These are phyloP conservation scores for Zygnema cylindricum DNA, from an alignment of 139 green algal species.

Conservation along the genomic window DNA sequence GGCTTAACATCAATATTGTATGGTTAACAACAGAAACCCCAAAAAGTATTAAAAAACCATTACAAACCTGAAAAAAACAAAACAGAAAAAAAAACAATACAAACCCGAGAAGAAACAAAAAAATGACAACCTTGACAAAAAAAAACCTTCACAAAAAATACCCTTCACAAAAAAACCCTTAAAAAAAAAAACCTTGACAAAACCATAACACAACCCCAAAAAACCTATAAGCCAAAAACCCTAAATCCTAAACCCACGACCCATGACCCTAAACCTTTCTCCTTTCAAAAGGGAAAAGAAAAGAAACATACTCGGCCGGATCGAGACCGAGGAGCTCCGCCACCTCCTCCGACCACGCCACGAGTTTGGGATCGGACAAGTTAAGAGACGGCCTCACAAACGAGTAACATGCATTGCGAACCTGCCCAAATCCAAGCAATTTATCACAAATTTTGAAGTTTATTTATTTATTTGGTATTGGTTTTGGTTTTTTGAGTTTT, in stretches of 20 bases:
- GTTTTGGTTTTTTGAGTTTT: too few species aligned
- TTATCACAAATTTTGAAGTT: too few species aligned
- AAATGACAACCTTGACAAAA: not conserved
- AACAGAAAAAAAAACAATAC: too few species aligned
- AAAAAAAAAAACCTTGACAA: not conserved
- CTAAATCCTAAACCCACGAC: not conserved
- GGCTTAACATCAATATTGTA: too few species aligned
- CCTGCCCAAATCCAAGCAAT: too few species aligned
- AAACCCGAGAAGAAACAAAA: not conserved
- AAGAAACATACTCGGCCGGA: constrained; percentile 14
- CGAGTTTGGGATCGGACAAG: constrained; percentile 12
- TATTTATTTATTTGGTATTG: too few species aligned
- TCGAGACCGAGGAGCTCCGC: constrained; percentile 39
- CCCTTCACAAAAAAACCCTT: not conserved
- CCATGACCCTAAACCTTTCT: too few species aligned
- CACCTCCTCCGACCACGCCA: constrained; percentile 29
- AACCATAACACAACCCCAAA: not conserved
- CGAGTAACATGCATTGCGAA: constrained; percentile 47
- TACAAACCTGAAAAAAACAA: too few species aligned
- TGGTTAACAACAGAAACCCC: too few species aligned
- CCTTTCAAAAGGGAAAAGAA: not conserved
- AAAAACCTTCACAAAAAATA: not conserved
- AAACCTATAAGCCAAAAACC: not conserved
- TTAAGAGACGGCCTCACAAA: constrained; percentile 32
- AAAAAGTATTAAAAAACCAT: too few species aligned